phyloP scores from a whole-genome alignment of 2,329 filamentous ascomycete species.

The Talaromyces sp. region DNA sequence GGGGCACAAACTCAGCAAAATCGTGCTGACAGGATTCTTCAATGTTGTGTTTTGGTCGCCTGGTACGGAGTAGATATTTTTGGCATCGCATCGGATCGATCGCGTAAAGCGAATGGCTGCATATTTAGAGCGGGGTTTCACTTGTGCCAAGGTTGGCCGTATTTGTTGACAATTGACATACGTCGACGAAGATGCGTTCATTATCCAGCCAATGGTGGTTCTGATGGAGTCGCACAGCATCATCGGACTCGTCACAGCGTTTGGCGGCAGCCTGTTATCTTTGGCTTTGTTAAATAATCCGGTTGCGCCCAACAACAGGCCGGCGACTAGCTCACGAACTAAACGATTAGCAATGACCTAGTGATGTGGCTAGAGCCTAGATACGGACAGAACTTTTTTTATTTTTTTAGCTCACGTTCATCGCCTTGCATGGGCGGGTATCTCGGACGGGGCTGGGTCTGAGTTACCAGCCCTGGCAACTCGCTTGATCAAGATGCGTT shows the following conservation, averaged over 20 bases:
- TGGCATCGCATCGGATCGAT: not conserved
- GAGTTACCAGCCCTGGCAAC: not conserved
- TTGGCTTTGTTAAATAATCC: not conserved
- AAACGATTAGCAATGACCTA: not conserved
- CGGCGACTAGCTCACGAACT: not conserved
- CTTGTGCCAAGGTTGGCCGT: not conserved
- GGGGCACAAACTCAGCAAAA: not conserved
- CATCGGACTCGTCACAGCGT: not conserved
- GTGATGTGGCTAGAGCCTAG: not conserved
- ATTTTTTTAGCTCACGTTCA: not conserved
- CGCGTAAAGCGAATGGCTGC: not conserved
- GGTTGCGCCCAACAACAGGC: not conserved
- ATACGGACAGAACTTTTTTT: not conserved
- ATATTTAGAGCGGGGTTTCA: not conserved
- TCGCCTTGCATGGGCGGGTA: not conserved
- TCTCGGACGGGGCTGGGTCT: not conserved
- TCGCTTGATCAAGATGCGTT: not conserved
- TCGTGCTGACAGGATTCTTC: too few species aligned
- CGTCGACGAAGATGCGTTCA: not conserved
- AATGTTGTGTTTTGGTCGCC: too few species aligned
- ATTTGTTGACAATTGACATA: not conserved
- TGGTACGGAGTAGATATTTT: not conserved
- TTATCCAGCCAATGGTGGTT: not conserved
- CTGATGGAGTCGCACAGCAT: not conserved
- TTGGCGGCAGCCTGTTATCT: not conserved